Base-by-base conservation (phyloP, 2,329 filamentous ascomycete species). In the Escovopsis sp. region DNA sequence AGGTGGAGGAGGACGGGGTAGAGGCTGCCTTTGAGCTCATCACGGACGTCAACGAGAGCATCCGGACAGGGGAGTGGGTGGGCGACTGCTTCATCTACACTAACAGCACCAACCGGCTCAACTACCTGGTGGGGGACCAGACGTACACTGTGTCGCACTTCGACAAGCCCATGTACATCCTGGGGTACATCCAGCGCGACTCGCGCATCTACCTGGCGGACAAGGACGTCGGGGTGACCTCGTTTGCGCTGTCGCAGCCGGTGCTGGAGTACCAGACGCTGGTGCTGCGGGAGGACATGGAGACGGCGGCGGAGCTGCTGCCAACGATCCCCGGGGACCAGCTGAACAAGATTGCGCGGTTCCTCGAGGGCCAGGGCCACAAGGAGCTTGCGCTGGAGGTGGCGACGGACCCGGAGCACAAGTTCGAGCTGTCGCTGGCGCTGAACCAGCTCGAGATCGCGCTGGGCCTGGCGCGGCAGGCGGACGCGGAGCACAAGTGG, bases 61-160 rank as follows among this genome's bases (percentile, higher is more conserved):
- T 96, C 41, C 83, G 85, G 50, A 95, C 89, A 18, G 91, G 89
- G 53, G 85, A 94, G 67, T 98, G 91, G 91, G 85, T 98, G 44
- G 91, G 91, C 48, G 91, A 98, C 67, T 94, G 89, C 68, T 94
- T 98, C 72, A 88, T 96, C 60, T 98, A 96, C 73, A 95, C 91
- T 43, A 96, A 94, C 71, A 84, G 75, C 61, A 94, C 88, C 9
- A 95, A 96, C 70, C 84, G 91, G 48, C 72, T 98, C 46, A 96
- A 96, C 70, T 96, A 96, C 67, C 77, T 98, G 19, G 89, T 98
- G 12, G 91, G 91, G 50, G 91, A 96, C 64, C 88, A 96, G 66
- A 94, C 87, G 12, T 95, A 96, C 70, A 95, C 89, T 4, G 84
- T 98, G 50, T 91, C 88, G 11, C 89, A 96, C 65, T 96, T 95